Percentiles rank a stretch among this genome's conserved stretches.
phyloP scores from a whole-genome alignment of 305 asterid species.

The Fraxinus ornus region DNA sequence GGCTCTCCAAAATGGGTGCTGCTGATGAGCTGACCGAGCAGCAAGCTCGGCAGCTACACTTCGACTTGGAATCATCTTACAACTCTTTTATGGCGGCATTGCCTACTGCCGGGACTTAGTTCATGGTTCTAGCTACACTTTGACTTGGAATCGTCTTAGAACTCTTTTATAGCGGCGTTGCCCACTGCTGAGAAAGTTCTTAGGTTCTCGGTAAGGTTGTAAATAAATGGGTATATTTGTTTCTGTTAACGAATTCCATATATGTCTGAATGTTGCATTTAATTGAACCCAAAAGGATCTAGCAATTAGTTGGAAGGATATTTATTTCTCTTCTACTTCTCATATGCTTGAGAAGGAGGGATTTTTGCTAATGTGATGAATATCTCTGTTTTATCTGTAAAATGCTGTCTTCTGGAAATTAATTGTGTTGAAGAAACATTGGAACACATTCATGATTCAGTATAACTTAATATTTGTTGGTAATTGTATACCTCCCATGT shows the following conservation, averaged over 20 bases:
- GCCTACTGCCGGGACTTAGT: slow-evolving; percentile 64
- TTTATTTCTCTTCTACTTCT: slow-evolving; percentile 16
- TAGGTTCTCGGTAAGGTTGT: slow-evolving; percentile 30
- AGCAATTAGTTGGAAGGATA: background rate
- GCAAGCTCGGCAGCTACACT: slow-evolving; percentile 91
- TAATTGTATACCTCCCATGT: background rate
- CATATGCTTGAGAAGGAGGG: slow-evolving; percentile 14
- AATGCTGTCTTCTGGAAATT: slow-evolving; percentile 9
- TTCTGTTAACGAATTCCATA: slow-evolving; percentile 10
- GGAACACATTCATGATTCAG: background rate
- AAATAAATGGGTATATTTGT: slow-evolving; percentile 30
- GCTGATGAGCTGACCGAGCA: slow-evolving; percentile 93
- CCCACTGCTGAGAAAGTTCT: background rate
- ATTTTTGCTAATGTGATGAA: slow-evolving; percentile 11
- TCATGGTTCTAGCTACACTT: slow-evolving; percentile 7
- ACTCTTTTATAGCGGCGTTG: background rate
- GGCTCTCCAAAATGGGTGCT: slow-evolving; percentile 87
- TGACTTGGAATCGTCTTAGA: background rate
- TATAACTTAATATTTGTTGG: background rate
- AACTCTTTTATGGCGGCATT: slow-evolving; percentile 90
- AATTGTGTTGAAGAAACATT: background rate
- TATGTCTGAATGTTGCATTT: slow-evolving; percentile 9
- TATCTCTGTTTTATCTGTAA: slow-evolving; percentile 11
- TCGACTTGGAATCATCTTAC: slow-evolving; percentile 87
- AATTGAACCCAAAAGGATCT: slow-evolving; percentile 3